Conservation (phyloP, 2,329 filamentous ascomycete genomes). For the Cladosporium oxysporum region DNA sequence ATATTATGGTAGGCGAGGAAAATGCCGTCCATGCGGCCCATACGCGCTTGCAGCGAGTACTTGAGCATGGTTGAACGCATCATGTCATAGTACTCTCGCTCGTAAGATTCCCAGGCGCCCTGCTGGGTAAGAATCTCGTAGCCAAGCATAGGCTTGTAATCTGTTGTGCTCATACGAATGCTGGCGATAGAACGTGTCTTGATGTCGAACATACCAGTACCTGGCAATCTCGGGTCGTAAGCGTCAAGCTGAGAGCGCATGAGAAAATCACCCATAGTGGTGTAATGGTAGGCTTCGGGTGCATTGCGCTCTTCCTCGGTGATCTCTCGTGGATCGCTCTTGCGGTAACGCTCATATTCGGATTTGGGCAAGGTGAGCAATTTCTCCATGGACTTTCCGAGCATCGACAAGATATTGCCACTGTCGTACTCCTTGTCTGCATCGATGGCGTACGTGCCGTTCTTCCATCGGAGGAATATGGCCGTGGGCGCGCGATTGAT, state of each 20-base stretch:
- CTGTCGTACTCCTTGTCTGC: constrained; percentile 89
- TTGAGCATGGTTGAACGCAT: constrained; percentile 92
- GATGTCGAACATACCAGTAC: constrained; percentile 91
- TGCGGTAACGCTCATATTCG: constrained; percentile 83
- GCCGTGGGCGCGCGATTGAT: constrained; percentile 74
- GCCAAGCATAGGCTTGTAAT: constrained; percentile 72
- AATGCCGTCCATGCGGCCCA: constrained; percentile 98
- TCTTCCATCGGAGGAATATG: constrained; percentile 77
- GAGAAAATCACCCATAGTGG: constrained; percentile 80
- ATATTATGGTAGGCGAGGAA: constrained; percentile 97
- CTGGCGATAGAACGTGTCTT: constrained; percentile 92
- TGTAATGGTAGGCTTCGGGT: constrained; percentile 84
- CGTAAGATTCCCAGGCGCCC: constrained; percentile 86
- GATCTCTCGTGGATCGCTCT: constrained; percentile 66
- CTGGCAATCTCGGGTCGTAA: constrained; percentile 79
- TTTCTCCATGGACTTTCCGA: constrained; percentile 97
- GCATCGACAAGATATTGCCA: constrained; percentile 83
- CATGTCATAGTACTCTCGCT: constrained; percentile 97
- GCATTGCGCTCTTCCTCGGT: constrained; percentile 70
- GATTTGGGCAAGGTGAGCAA: constrained; percentile 79
- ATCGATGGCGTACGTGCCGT: constrained; percentile 91
- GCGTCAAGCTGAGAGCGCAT: constrained; percentile 96
- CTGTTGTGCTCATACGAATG: constrained; percentile 80
- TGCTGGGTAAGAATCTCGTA: constrained; percentile 80
- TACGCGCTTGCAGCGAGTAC: constrained; percentile 92